A percentile compares a stretch with the other conserved stretches of the same genome.
phyloP scores from a whole-genome alignment of 2,329 filamentous ascomycete species.

The Paracamarosporium sp. region DNA sequence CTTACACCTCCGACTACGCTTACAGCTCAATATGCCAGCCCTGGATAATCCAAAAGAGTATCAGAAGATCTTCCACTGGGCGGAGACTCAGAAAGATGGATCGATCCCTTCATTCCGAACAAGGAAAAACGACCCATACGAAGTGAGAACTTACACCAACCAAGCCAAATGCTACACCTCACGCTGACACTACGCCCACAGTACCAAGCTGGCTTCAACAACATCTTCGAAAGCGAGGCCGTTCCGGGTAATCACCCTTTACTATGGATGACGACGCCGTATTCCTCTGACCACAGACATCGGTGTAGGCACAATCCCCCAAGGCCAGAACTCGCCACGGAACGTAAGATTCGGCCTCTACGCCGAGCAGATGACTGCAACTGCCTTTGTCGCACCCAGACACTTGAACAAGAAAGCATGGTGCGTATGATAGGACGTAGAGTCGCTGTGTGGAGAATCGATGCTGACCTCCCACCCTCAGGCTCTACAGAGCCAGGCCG shows the following conservation, averaged over 20 bases:
- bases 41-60: slow-evolving; percentile 46
- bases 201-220: slow-evolving; percentile 66
- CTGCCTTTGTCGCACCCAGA: slow-evolving; percentile 44
- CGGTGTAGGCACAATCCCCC: slow-evolving; percentile 49
- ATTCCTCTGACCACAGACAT: slow-evolving; percentile 20
- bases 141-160: slow-evolving; percentile 44
- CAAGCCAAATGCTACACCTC: not conserved
- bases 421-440: slow-evolving; percentile 16
- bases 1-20: not conserved
- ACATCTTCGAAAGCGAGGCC: slow-evolving; percentile 57
- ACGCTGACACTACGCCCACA: slow-evolving; percentile 26
- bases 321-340: slow-evolving; percentile 53
- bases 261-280: not conserved
- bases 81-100: slow-evolving; percentile 66
- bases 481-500: slow-evolving; percentile 45
- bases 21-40: slow-evolving; percentile 26
- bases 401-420: slow-evolving; percentile 44
- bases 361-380: slow-evolving; percentile 46
- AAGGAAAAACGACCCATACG: slow-evolving; percentile 62
- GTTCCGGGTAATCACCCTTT: slow-evolving; percentile 43
- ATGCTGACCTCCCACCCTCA: slow-evolving; percentile 16
- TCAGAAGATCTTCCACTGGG: slow-evolving; percentile 57
- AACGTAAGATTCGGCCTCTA: slow-evolving; percentile 45
- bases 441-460: not conserved
- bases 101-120: slow-evolving; percentile 61